phyloP scores from a whole-genome alignment of 768 basidiomycete genomes.

The Thelephora aurantiotincta region DNA sequence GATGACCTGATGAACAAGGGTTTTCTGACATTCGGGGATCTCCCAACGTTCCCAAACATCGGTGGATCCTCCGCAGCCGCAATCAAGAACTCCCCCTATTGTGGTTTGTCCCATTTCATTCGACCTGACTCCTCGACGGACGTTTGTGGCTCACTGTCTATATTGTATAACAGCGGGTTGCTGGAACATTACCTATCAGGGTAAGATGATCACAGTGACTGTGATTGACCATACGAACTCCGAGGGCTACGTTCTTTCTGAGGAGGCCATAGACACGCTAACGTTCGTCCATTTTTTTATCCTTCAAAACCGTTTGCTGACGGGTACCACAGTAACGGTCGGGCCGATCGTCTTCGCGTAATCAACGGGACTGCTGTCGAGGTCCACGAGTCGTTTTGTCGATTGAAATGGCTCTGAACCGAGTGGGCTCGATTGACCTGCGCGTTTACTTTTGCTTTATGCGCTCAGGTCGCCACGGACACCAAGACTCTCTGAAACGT shows the following conservation, averaged over 20 bases:
- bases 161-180: constrained; percentile 20
- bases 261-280: constrained; percentile 20
- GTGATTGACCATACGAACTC: constrained; percentile 18
- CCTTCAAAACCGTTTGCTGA: not conserved
- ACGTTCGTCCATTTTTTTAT: constrained; percentile 24
- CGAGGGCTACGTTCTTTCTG: too few relatives aligned
- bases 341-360: not conserved
- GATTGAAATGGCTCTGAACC: not conserved
- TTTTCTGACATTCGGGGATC: constrained; percentile 22
- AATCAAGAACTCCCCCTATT: constrained; percentile 16
- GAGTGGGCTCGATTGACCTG: not conserved
- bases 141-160: constrained; percentile 16
- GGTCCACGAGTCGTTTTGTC: not conserved
- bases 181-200: constrained; percentile 17
- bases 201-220: constrained; percentile 15
- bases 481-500: not conserved
- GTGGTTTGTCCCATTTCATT: constrained; percentile 18
- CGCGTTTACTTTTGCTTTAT: not conserved
- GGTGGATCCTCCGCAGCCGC: constrained; percentile 19
- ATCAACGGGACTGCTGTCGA: not conserved
- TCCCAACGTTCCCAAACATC: constrained; percentile 23
- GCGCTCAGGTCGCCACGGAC: not conserved
- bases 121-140: constrained; percentile 16
- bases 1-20: constrained; percentile 20
- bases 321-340: not conserved